A percentile compares a stretch with the other conserved stretches of the same genome.
Evolutionary conservation across 495 filamentous ascomycete species (phyloP).

Genomic region (Monascus purpureus): DNA sequence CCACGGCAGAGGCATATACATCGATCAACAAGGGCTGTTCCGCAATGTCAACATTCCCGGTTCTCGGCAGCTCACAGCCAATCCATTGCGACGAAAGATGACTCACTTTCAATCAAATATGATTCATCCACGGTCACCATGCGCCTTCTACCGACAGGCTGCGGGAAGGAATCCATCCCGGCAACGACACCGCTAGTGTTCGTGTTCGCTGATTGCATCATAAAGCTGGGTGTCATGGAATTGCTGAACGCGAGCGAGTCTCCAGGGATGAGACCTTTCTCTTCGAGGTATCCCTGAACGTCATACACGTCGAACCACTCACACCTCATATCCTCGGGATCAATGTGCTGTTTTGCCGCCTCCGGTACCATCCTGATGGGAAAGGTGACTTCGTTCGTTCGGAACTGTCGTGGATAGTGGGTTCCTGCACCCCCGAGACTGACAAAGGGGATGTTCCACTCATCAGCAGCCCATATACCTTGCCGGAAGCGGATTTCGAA

Average conservation of each 20-base stretch:
- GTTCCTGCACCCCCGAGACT: slow-evolving; percentile 1
- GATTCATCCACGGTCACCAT: background rate
- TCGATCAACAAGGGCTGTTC: slow-evolving; percentile 1
- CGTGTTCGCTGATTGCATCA: background rate
- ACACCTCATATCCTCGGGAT: background rate
- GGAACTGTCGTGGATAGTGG: slow-evolving; percentile 1
- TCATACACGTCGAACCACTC: slow-evolving; percentile 3
- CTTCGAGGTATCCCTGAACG: slow-evolving; percentile 2
- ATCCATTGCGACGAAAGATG: background rate
- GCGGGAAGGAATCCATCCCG: too few species aligned
- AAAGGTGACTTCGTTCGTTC: background rate
- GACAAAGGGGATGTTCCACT: background rate
- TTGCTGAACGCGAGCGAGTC: background rate
- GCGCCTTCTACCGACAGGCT: background rate
- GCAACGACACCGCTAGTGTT: background rate
- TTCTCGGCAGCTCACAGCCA: background rate
- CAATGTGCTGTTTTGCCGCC: background rate
- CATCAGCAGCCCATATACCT: background rate
- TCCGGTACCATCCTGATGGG: background rate
- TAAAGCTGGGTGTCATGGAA: background rate
- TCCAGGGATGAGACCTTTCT: background rate
- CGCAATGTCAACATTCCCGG: background rate
- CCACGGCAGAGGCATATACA: slow-evolving; percentile 1
- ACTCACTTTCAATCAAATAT: background rate
- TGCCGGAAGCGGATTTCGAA: background rate